Evolutionary conservation across 1,139 yeast species (phyloP).

Genomic region (Diutina mesorugosa): DNA sequence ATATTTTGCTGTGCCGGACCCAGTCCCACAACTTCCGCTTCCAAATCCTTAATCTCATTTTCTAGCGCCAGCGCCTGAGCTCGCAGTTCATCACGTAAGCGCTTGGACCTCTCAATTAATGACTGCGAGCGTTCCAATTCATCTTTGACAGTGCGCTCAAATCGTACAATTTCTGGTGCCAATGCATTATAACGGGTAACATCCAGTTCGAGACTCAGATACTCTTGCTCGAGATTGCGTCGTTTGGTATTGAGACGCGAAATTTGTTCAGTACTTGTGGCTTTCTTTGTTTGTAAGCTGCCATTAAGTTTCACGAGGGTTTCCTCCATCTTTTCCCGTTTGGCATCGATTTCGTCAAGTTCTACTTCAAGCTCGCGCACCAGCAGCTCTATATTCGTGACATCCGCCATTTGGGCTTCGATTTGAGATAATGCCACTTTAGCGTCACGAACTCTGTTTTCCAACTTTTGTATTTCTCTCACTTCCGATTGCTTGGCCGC

Average conservation of each 20-base stretch:
- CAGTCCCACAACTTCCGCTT: constrained; percentile 21
- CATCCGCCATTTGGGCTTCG: not conserved
- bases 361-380: constrained; percentile 14
- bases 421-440: not conserved
- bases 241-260: not conserved
- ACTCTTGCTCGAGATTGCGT: not conserved
- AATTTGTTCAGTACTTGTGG: not conserved
- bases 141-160: constrained; percentile 17
- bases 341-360: constrained; percentile 19
- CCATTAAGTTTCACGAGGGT: not conserved
- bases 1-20: constrained; percentile 24
- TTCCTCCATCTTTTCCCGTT: constrained; percentile 2
- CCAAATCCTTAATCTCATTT: constrained; percentile 12
- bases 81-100: not conserved
- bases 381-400: not conserved
- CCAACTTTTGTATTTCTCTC: not conserved
- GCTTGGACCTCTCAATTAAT: constrained; percentile 28
- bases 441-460: not conserved
- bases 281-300: not conserved
- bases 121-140: constrained; percentile 38
- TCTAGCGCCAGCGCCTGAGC: constrained; percentile 2
- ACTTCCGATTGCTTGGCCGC: not conserved
- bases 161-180: not conserved
- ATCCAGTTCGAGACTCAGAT: not conserved
- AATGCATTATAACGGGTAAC: not conserved